phyloP scores from a whole-genome alignment of 352 stramenopile genomes.

The Phytophthora nicotianae region DNA sequence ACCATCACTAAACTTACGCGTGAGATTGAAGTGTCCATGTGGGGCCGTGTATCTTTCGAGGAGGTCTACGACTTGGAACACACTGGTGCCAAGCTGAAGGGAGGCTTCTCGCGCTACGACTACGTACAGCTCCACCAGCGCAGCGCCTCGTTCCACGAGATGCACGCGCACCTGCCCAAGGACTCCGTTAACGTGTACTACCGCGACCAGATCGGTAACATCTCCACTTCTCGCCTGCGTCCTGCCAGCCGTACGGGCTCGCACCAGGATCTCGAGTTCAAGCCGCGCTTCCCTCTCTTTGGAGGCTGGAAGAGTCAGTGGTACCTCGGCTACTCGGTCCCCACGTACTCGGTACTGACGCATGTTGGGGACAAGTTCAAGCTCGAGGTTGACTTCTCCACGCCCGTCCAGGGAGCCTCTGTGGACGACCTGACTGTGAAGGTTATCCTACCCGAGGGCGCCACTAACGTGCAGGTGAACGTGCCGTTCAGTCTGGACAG shows the following conservation, averaged over 20 bases:
- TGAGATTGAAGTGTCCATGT: constrained; percentile 92
- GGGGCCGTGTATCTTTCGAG: constrained; percentile 87
- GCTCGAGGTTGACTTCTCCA: constrained; percentile 88
- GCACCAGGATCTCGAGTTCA: constrained; percentile 77
- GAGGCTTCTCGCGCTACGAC: constrained; percentile 88
- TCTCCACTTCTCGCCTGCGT: constrained; percentile 83
- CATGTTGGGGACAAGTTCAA: constrained; percentile 75
- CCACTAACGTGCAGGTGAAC: constrained; percentile 77
- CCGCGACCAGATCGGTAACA: constrained; percentile 91
- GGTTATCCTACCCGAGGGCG: constrained; percentile 86
- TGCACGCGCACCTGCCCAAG: constrained; percentile 70
- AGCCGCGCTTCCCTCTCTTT: constrained; percentile 88
- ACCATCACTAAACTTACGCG: constrained; percentile 84
- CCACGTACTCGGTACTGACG: constrained; percentile 78
- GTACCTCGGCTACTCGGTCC: constrained; percentile 89
- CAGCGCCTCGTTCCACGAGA: constrained; percentile 80
- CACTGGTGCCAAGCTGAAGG: constrained; percentile 84
- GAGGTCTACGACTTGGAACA: constrained; percentile 89
- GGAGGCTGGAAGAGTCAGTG: constrained; percentile 91
- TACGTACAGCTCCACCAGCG: constrained; percentile 70
- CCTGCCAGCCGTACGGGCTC: constrained; percentile 37
- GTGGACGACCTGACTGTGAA: constrained; percentile 90
- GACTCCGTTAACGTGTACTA: constrained; percentile 91
- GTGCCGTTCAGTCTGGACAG: constrained; percentile 76
- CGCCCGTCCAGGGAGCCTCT: constrained; percentile 71